Evolutionary conservation across 805 yeast species (phyloP).

Genomic region (Kazachstania taianensis): DNA sequence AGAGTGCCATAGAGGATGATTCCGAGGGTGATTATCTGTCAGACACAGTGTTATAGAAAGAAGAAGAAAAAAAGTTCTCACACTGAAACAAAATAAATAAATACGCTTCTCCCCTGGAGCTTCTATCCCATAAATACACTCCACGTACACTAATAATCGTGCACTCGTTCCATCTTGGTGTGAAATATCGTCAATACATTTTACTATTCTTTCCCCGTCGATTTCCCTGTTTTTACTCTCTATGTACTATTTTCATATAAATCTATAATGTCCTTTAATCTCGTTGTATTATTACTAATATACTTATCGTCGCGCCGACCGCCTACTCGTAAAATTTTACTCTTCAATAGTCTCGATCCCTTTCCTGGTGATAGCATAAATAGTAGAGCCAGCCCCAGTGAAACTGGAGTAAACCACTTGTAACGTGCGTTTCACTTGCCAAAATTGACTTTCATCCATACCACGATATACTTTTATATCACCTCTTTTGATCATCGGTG

Average conservation of each 20-base stretch:
- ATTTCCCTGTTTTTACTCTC: not conserved
- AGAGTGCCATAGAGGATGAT: conserved; percentile 31
- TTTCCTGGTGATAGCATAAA: conserved; percentile 17
- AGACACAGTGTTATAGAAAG: not conserved
- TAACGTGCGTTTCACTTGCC: conserved; percentile 30
- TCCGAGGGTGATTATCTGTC: conserved; percentile 21
- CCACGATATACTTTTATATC: conserved; percentile 26
- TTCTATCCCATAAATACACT: too few species aligned
- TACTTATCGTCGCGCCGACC: too few species aligned
- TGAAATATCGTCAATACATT: too few species aligned
- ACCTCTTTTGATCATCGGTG: conserved; percentile 22
- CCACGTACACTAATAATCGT: too few species aligned
- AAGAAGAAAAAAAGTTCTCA: too few species aligned
- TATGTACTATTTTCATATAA: not conserved
- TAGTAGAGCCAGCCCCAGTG: conserved; percentile 15
- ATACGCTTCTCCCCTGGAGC: not conserved
- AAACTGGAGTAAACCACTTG: conserved; percentile 35
- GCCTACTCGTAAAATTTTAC: too few species aligned
- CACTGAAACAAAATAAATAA: too few species aligned
- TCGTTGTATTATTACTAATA: not conserved
- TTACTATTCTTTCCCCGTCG: too few species aligned
- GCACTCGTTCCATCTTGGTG: too few species aligned
- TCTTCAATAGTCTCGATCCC: conserved; percentile 19
- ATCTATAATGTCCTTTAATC: not conserved
- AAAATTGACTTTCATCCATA: conserved; percentile 24